Evolutionary conservation across 2,329 filamentous ascomycete species (phyloP).

Genomic region (Ilyonectria sp.): DNA sequence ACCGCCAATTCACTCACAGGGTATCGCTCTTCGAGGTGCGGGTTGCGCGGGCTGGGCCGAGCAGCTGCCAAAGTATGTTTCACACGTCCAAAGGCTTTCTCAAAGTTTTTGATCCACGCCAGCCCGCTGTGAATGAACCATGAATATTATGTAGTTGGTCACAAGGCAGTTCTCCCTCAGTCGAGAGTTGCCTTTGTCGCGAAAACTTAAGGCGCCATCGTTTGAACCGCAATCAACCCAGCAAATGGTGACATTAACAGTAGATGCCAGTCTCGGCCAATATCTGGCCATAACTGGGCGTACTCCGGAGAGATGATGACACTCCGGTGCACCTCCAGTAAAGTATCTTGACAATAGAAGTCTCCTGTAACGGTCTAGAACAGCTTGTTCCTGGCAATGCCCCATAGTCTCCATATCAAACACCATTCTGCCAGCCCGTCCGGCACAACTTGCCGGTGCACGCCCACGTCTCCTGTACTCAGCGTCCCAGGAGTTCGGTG

Average conservation of each 20-base stretch:
- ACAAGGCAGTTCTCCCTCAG: too few species aligned
- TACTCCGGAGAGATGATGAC: too few species aligned
- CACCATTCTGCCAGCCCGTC: background rate
- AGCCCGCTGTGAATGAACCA: background rate
- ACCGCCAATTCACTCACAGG: background rate
- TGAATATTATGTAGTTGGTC: background rate
- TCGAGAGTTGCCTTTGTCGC: too few species aligned
- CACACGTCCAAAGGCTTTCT: background rate
- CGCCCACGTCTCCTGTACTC: background rate
- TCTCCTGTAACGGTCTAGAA: background rate
- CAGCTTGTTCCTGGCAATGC: background rate
- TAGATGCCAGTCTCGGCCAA: too few species aligned
- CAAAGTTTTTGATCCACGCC: background rate
- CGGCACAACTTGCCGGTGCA: background rate
- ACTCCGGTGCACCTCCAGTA: background rate
- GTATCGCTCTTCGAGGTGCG: background rate
- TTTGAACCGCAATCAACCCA: too few species aligned
- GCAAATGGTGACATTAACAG: too few species aligned
- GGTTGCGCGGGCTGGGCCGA: slow-evolving; percentile 7
- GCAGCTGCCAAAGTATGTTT: slow-evolving; percentile 2
- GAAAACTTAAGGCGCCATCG: too few species aligned
- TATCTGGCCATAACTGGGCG: background rate
- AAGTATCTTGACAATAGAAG: background rate
- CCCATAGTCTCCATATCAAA: background rate
- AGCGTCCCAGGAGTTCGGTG: background rate